Percentiles rank a stretch among this genome's conserved stretches.
phyloP scores from a whole-genome alignment of 2,329 filamentous ascomycete species.

The Sporothrix brunneoviolacea region DNA sequence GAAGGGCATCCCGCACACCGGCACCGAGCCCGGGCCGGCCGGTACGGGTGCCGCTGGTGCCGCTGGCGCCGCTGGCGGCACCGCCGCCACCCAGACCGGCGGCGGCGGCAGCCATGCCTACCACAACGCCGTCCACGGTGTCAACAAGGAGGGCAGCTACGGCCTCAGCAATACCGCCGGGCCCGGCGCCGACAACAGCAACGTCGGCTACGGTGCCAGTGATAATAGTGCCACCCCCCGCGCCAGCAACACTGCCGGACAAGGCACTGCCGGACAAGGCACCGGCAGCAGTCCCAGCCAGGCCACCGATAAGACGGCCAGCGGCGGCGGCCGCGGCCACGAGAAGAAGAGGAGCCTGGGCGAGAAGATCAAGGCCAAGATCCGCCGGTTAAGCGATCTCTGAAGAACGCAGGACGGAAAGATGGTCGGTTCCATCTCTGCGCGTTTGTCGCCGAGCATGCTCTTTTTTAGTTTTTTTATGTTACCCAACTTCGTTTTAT shows the following conservation, averaged over 20 bases:
- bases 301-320: conserved; percentile 20
- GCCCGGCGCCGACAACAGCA: too few relatives aligned
- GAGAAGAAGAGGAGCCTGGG: conserved; percentile 40
- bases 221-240: too few relatives aligned
- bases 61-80: too few relatives aligned
- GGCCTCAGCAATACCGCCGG: too few relatives aligned
- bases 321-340: conserved; percentile 13
- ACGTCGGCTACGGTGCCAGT: too few relatives aligned
- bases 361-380: conserved; percentile 63
- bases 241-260: too few relatives aligned
- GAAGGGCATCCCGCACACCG: conserved; percentile 38
- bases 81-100: conserved; percentile 21
- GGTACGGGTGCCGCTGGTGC: too few relatives aligned
- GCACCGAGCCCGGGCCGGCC: conserved; percentile 9
- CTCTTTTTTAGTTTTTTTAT: neutral
- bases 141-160: too few relatives aligned
- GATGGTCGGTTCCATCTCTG: too few relatives aligned
- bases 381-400: conserved; percentile 38
- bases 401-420: neutral
- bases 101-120: neutral
- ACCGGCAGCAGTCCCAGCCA: conserved; percentile 22
- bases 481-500: too few relatives aligned
- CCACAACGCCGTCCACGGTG: neutral
- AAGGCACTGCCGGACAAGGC: too few relatives aligned
- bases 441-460: too few relatives aligned